phyloP scores from a whole-genome alignment of 345 rosid genomes.

The Populus deltoides region DNA sequence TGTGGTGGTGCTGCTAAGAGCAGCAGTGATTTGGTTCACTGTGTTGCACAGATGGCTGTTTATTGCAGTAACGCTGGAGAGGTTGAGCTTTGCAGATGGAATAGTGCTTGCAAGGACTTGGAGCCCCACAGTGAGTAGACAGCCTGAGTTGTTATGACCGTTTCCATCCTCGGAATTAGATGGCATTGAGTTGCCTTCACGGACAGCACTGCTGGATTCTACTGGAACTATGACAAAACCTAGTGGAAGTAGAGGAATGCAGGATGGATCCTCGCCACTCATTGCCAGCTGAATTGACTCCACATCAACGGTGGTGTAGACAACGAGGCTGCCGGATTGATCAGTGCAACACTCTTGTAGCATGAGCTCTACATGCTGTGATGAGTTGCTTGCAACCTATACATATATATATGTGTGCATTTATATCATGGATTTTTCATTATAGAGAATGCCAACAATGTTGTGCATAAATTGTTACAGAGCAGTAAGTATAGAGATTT shows the following conservation, averaged over 20 bases:
- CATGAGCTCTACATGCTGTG: conserved; percentile 80
- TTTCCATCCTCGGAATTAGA: conserved; percentile 20
- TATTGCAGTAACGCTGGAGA: conserved; percentile 60
- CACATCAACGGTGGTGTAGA: conserved; percentile 68
- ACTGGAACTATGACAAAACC: conserved; percentile 70
- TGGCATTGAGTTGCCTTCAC: conserved; percentile 10
- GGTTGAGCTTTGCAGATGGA: conserved; percentile 66
- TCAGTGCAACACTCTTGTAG: conserved; percentile 90
- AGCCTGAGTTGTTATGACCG: conserved; percentile 28
- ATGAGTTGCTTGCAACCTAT: conserved; percentile 79
- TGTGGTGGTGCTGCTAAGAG: conserved; percentile 29
- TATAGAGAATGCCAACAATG: too few relatives aligned
- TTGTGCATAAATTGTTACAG: background rate
- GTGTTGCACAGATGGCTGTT: conserved; percentile 67
- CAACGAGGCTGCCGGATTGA: conserved; percentile 72
- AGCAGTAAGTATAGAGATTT: background rate
- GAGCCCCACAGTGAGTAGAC: conserved; percentile 76
- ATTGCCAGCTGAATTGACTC: conserved; percentile 71
- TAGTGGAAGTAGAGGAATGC: conserved; percentile 69
- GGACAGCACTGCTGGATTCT: conserved; percentile 16
- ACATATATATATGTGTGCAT: background rate
- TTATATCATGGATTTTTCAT: too few relatives aligned
- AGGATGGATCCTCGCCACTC: conserved; percentile 76
- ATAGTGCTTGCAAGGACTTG: conserved; percentile 74
- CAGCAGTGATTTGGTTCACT: conserved; percentile 61